Evolutionary conservation across 345 rosid species (phyloP).

Genomic region (Pugionium dolabratum): DNA sequence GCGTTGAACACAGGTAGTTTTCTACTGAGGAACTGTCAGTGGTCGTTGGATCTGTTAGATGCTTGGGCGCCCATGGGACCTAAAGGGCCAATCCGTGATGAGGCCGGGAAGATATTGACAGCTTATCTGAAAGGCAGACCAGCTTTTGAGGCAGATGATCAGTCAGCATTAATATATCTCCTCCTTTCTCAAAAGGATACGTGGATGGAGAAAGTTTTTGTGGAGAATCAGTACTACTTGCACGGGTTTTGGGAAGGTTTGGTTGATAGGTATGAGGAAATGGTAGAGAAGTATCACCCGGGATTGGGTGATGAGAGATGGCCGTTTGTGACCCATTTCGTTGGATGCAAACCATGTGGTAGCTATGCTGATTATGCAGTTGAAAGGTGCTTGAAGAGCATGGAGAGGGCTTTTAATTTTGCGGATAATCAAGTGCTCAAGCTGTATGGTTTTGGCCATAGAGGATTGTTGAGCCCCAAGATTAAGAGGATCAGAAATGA

Average conservation of each 20-base stretch:
- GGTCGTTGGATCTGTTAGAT: conserved; percentile 95
- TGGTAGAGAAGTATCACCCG: conserved; percentile 93
- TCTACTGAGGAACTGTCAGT: conserved; percentile 86
- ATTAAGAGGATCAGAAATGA: conserved; percentile 90
- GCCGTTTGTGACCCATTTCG: conserved; percentile 97
- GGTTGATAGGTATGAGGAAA: conserved; percentile 94
- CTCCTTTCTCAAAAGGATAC: conserved; percentile 75
- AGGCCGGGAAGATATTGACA: conserved; percentile 88
- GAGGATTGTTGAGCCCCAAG: conserved; percentile 95
- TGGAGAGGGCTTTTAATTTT: conserved; percentile 97
- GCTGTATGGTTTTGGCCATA: conserved; percentile 82
- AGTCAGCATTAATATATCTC: conserved; percentile 88
- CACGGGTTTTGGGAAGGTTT: conserved; percentile 97
- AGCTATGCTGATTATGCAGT: conserved; percentile 97
- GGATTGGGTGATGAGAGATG: conserved; percentile 97
- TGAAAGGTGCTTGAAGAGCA: conserved; percentile 79
- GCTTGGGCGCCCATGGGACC: conserved; percentile 98
- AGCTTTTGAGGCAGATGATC: conserved; percentile 91
- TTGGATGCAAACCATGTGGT: conserved; percentile 97
- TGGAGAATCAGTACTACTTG: conserved; percentile 89
- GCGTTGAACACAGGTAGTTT: conserved; percentile 97
- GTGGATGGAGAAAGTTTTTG: conserved; percentile 88
- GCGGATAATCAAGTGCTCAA: conserved; percentile 95
- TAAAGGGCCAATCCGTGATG: conserved; percentile 81
- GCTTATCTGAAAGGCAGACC: conserved; percentile 89